Evolutionary conservation across 2,329 filamentous ascomycete genomes (phyloP), one percentile per base, ranked within the genome.

Genomic region (Lachnellula willkommii): DNA sequence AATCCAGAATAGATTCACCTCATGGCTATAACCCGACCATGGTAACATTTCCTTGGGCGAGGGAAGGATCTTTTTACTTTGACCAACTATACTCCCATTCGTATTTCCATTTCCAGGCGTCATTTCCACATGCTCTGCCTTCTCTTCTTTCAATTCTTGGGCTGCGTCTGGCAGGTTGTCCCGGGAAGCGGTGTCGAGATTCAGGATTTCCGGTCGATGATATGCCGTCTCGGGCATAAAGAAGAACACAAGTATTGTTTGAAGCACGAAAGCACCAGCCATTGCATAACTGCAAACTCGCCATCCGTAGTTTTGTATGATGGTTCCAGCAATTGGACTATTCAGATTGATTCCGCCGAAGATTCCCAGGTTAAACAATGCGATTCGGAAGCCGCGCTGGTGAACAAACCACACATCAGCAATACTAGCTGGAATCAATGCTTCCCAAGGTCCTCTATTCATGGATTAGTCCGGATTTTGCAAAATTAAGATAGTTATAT

Each of bases 351-450:
- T 73, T 11, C 73, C 73, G 24, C 72, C 73, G 32, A 74, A 59
- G 8, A 75, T 70, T 43, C 71, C 73, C 1, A 75, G 66, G 54
- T 74, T 74, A 59, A 74, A 75, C 5, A 75, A 67, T 11, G 72
- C 71, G 24, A 69, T 72, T 12, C 71, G 66, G 47, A 69, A 71
- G 0, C 73, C 73, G 52, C 73, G 66, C 56, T 75, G 72, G 60
- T 75, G 73, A n/a, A 75, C 71, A 53, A 73, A 75, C 65, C 71
- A 75, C 20, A 75, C 66, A 64, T 75, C 73, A 2, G 68, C 68
- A 58, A 75, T 74, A 0, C 71, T 72, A 9, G 73, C 72, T 1
- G 59, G 55, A 11, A 61, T 47, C 39, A 63, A 51, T 14, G 61
- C 56, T 17, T 63, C 61, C 22, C 61, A 35, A 0, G 61, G 61